phyloP scores from a whole-genome alignment of 345 rosid species.

The Gossypium herbaceum region DNA sequence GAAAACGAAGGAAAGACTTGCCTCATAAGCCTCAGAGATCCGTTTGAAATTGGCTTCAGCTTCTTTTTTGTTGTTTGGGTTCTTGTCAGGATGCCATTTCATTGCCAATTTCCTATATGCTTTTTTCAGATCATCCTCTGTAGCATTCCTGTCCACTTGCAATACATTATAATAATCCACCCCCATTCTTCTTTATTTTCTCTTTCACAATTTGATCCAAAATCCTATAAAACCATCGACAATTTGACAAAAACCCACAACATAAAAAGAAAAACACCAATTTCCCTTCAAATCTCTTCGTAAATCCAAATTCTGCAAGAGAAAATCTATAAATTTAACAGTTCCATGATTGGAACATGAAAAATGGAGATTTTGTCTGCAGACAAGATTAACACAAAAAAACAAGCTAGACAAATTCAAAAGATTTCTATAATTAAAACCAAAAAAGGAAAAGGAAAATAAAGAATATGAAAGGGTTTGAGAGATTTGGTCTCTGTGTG shows the following conservation, averaged over 20 bases:
- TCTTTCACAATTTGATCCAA: background rate
- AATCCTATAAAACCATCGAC: background rate
- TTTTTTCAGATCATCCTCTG: conserved; percentile 89
- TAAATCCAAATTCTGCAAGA: background rate
- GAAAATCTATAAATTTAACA: conserved; percentile 7
- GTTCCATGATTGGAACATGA: background rate
- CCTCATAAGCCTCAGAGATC: conserved; percentile 98
- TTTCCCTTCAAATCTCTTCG: background rate
- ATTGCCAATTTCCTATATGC: conserved; percentile 81
- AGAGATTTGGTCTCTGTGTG: background rate
- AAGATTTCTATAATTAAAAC: background rate
- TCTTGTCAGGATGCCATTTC: conserved; percentile 99
- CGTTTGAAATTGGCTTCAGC: conserved; percentile 96
- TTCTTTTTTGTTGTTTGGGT: conserved; percentile 70
- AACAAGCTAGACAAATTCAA: background rate
- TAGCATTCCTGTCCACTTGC: conserved; percentile 69
- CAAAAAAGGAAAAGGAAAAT: background rate
- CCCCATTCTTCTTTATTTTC: conserved; percentile 43
- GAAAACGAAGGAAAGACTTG: conserved; percentile 9
- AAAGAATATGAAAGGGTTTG: background rate
- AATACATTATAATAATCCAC: conserved; percentile 75
- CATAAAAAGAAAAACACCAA: background rate
- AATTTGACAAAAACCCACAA: background rate
- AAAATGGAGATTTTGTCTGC: conserved; percentile 1
- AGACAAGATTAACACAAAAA: background rate